phyloP scores from a whole-genome alignment of 1,139 yeast species.

The Diutina mesorugosa region DNA sequence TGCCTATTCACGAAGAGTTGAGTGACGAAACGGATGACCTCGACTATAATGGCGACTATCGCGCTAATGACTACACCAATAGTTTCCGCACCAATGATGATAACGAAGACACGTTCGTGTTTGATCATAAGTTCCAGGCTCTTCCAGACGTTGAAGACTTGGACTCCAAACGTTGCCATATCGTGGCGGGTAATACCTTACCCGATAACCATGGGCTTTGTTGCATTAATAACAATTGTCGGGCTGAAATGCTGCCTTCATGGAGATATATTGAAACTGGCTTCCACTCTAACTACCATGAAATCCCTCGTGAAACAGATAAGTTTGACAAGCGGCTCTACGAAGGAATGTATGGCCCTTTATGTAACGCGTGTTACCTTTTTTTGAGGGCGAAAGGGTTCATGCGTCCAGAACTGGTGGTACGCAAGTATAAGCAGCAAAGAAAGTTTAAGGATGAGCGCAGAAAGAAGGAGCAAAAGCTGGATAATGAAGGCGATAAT shows the following conservation, averaged over 20 bases:
- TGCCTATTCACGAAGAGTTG: conserved; percentile 8
- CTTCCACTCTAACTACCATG: conserved; percentile 25
- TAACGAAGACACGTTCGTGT: conserved; percentile 3
- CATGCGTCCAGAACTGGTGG: conserved; percentile 38
- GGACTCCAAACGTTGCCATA: conserved; percentile 32
- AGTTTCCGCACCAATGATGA: conserved; percentile 2
- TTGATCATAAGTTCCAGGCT: conserved; percentile 18
- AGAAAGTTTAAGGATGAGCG: conserved; percentile 26
- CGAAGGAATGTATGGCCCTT: conserved; percentile 39
- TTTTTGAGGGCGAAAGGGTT: conserved; percentile 37
- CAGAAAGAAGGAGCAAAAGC: conserved; percentile 16
- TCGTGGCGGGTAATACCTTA: conserved; percentile 22
- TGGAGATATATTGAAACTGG: conserved; percentile 38
- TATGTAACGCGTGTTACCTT: conserved; percentile 37
- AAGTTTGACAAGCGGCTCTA: conserved; percentile 28
- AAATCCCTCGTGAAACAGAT: conserved; percentile 20
- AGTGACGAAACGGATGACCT: conserved; percentile 8
- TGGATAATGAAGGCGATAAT: not conserved
- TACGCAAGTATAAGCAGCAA: conserved; percentile 33
- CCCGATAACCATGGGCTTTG: conserved; percentile 28
- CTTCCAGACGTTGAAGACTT: conserved; percentile 33
- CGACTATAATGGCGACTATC: conserved; percentile 14
- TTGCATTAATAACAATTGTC: conserved; percentile 33
- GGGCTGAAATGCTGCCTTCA: conserved; percentile 25
- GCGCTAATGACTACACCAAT: conserved; percentile 2